Conservation (phyloP, 108 stramenopile genomes). For the Seminavis robusta region DNA sequence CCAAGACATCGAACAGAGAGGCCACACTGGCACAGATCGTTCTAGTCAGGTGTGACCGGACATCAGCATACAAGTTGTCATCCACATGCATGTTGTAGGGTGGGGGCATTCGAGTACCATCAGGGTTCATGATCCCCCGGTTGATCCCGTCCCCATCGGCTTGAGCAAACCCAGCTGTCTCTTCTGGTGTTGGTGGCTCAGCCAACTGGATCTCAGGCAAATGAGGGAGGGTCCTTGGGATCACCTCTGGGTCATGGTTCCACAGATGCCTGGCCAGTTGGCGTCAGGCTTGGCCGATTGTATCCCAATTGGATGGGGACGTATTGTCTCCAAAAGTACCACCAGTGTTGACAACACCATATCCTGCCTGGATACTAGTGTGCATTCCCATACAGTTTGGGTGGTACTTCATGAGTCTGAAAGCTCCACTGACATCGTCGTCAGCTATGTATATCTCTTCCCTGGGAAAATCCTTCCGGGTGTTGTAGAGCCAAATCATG, state of each 20-base stretch:
- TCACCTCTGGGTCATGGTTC: background rate
- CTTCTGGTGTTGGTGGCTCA: background rate
- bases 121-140: background rate
- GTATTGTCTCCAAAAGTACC: conserved; percentile 6
- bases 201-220: background rate
- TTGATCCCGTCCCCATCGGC: conserved; percentile 3
- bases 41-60: background rate
- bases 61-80: no score
- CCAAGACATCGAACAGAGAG: conserved; percentile 3
- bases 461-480: conserved; percentile 4
- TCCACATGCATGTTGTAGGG: conserved; percentile 2
- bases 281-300: background rate
- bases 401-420: no score
- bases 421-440: no score
- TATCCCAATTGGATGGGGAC: conserved; percentile 8
- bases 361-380: conserved; percentile 1
- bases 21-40: no score
- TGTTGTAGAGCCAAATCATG: conserved; percentile 5
- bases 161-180: background rate
- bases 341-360: no score
- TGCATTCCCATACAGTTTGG: no score
- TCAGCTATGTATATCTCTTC: background rate
- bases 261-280: conserved; percentile 4
- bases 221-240: background rate
- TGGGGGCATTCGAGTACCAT: background rate